A percentile compares a stretch with the other conserved stretches of the same genome.
Conservation (phyloP, 2,329 filamentous ascomycete genomes). For the Botrytis sinoallii region DNA sequence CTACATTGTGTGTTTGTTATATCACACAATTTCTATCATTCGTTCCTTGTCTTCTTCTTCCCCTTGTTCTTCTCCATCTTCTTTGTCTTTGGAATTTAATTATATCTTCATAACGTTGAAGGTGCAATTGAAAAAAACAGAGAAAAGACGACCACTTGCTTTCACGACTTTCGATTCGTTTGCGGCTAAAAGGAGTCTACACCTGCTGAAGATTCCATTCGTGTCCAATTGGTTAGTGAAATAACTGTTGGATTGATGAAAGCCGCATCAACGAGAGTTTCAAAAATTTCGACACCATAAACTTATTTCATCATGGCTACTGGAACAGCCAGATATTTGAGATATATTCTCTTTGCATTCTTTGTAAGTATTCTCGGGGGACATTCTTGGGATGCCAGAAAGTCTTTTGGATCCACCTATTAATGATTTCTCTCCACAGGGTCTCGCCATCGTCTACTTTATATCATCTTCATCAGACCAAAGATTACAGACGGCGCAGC, state of each 20-base stretch:
- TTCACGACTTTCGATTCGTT: neutral
- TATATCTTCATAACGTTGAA: neutral
- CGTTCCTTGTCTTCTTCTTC: neutral
- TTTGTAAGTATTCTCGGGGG: conserved; percentile 58
- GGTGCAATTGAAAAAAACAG: neutral
- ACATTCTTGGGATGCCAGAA: neutral
- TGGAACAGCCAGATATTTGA: conserved; percentile 61
- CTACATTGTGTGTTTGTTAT: neutral
- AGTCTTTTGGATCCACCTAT: neutral
- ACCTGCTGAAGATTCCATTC: conserved; percentile 1
- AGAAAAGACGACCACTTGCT: neutral
- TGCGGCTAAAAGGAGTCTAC: neutral
- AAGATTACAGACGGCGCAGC: conserved; percentile 37
- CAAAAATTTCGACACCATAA: neutral
- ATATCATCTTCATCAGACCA: conserved; percentile 62
- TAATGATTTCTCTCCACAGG: conserved; percentile 39
- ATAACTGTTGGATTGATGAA: neutral
- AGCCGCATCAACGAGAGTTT: neutral
- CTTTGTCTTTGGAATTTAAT: neutral
- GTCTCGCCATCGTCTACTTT: conserved; percentile 76
- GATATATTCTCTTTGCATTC: conserved; percentile 76
- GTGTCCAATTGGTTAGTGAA: conserved; percentile 17
- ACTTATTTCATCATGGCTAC: conserved; percentile 33
- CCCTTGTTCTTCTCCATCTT: neutral
- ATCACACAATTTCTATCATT: conserved; percentile 1